Conservation (phyloP, 768 basidiomycete species). For the Phanerochaete sordida region DNA sequence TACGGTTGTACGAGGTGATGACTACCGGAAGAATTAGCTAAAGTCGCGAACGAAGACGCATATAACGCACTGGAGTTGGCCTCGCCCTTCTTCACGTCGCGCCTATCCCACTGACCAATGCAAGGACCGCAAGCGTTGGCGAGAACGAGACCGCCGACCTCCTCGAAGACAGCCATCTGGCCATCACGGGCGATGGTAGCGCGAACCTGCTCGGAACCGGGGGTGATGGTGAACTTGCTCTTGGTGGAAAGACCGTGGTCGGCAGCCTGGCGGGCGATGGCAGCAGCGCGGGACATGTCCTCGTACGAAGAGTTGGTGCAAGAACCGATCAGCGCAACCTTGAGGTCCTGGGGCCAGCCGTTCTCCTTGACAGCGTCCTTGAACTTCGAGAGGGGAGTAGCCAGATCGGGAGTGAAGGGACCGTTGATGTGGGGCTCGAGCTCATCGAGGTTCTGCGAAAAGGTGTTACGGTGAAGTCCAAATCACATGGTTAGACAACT, state of each 20-base stretch:
- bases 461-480: too few species aligned
- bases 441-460: slow-evolving; percentile 81
- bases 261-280: slow-evolving; percentile 86
- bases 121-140: slow-evolving; percentile 99
- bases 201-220: slow-evolving; percentile 96
- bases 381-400: slow-evolving; percentile 97
- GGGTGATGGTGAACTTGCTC: slow-evolving; percentile 97
- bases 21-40: slow-evolving; percentile 42
- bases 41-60: neutral
- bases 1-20: slow-evolving; percentile 99
- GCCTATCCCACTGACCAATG: slow-evolving; percentile 98
- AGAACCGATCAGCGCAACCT: slow-evolving; percentile 96
- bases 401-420: slow-evolving; percentile 99
- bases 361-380: slow-evolving; percentile 89
- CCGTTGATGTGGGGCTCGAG: slow-evolving; percentile 99
- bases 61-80: slow-evolving; percentile 82
- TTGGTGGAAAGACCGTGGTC: slow-evolving; percentile 83
- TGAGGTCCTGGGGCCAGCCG: slow-evolving; percentile 94
- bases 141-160: slow-evolving; percentile 86
- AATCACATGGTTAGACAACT: too few species aligned
- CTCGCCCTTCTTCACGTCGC: slow-evolving; percentile 95
- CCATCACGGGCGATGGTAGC: slow-evolving; percentile 98
- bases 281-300: slow-evolving; percentile 97
- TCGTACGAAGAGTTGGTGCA: slow-evolving; percentile 99
- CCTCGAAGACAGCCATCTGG: slow-evolving; percentile 83